Evolutionary conservation across 2,329 filamentous ascomycete genomes (phyloP).

Genomic region (Hirsutella thompsonii): DNA sequence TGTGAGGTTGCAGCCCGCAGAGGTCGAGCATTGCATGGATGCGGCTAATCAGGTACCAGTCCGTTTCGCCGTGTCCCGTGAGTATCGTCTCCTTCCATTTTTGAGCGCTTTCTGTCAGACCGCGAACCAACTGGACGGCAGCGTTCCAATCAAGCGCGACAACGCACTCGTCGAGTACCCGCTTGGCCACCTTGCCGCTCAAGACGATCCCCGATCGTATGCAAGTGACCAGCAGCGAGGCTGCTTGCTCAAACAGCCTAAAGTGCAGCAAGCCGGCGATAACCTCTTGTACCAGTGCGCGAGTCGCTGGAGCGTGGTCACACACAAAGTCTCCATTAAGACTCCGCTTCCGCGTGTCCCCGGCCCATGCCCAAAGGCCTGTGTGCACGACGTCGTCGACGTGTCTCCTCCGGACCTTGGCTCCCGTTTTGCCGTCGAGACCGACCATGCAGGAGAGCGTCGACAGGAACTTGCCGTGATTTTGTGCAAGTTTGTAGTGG

Average conservation of each 20-base stretch:
- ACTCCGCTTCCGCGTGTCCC: slow-evolving; percentile 10
- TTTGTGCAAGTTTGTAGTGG: slow-evolving; percentile 30
- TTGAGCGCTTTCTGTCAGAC: slow-evolving; percentile 12
- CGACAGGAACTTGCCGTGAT: slow-evolving; percentile 29
- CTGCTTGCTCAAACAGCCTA: slow-evolving; percentile 29
- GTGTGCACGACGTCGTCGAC: slow-evolving; percentile 16
- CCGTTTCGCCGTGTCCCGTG: slow-evolving; percentile 8
- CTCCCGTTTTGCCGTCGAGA: slow-evolving; percentile 23
- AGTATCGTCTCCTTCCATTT: slow-evolving; percentile 14
- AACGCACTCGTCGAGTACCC: slow-evolving; percentile 29
- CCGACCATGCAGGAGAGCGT: slow-evolving; percentile 32
- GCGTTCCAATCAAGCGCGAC: slow-evolving; percentile 26
- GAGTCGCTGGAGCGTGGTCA: slow-evolving; percentile 24
- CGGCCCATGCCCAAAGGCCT: slow-evolving; percentile 16
- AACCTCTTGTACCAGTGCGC: slow-evolving; percentile 29
- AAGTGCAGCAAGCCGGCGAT: slow-evolving; percentile 36
- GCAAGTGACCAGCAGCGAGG: slow-evolving; percentile 25
- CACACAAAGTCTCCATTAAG: slow-evolving; percentile 22
- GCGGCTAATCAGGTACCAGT: slow-evolving; percentile 16
- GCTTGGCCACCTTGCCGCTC: slow-evolving; percentile 17
- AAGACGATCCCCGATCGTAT: slow-evolving; percentile 21
- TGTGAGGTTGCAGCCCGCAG: slow-evolving; percentile 14
- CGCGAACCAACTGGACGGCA: slow-evolving; percentile 16
- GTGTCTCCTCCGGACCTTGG: slow-evolving; percentile 23
- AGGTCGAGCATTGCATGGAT: slow-evolving; percentile 22